Percentiles rank a stretch among this genome's conserved stretches.
phyloP scores from a whole-genome alignment of 805 yeast species.

The Kuraishia piskuri region DNA sequence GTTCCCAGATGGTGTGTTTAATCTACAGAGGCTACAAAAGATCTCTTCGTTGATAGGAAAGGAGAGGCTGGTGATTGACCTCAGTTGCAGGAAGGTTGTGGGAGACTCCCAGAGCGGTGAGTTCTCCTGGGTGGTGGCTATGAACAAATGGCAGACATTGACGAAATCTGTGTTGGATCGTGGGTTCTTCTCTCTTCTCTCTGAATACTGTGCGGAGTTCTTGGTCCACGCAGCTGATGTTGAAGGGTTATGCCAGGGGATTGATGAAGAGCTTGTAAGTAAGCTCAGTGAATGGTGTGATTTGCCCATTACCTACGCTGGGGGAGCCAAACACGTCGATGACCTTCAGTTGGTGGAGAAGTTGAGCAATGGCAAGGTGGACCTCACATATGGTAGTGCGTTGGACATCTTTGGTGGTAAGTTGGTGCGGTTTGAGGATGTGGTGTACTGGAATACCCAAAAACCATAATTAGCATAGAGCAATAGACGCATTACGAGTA shows the following conservation, averaged over 20 bases:
- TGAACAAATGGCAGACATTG: slow-evolving; percentile 93
- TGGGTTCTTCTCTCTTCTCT: slow-evolving; percentile 44
- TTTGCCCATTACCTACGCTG: slow-evolving; percentile 86
- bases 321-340: slow-evolving; percentile 75
- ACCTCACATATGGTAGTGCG: slow-evolving; percentile 88
- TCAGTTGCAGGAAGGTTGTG: slow-evolving; percentile 61
- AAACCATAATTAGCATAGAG: background rate
- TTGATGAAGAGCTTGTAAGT: slow-evolving; percentile 70
- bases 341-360: slow-evolving; percentile 62
- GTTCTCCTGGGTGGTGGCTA: slow-evolving; percentile 83
- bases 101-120: slow-evolving; percentile 17
- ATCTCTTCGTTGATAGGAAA: slow-evolving; percentile 55
- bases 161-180: slow-evolving; percentile 53
- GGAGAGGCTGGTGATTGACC: slow-evolving; percentile 69
- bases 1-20: slow-evolving; percentile 56
- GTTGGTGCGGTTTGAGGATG: slow-evolving; percentile 66
- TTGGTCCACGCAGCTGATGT: slow-evolving; percentile 97
- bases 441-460: slow-evolving; percentile 60
- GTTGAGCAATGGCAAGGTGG: slow-evolving; percentile 77
- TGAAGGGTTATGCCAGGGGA: slow-evolving; percentile 92
- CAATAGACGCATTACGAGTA: background rate
- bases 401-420: slow-evolving; percentile 92
- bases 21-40: slow-evolving; percentile 38
- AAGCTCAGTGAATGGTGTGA: slow-evolving; percentile 72
- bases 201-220: slow-evolving; percentile 74